Evolutionary conservation across 495 filamentous ascomycete species (phyloP), one percentile per base, ranked within the genome.

Genomic region (Penicillium antarcticum): DNA sequence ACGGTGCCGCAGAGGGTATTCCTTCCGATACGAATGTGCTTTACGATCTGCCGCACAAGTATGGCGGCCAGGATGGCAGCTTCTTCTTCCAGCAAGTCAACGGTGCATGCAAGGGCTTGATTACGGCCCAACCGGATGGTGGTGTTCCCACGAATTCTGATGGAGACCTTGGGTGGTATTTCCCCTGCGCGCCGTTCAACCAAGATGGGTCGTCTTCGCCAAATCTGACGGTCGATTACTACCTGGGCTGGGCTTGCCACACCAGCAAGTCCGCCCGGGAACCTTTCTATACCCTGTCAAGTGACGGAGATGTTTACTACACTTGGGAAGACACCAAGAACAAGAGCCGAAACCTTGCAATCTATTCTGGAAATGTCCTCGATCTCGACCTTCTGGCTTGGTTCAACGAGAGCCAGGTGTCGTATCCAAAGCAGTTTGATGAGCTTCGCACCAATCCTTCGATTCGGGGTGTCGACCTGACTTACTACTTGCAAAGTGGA

Each of bases 11-110:
- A 1, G 69, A 75, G 42, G 91, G 90, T n/a, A 91, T 99, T 50
- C 82, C 85, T 1, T 57, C 60, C 0, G 70, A 67, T 26, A 56
- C 69, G 19, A 96, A 97, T 61, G 83, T 99, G 17, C 72, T 99
- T 2, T 99, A 84, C 55, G 91, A 97, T 66, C 70, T 96, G 4
- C 84, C 85, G 0, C 74, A 81, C 48, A 87, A 87, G 62, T 83
- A 92, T 66, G 90, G 86, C 39, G 95, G 92, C 0, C 76, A 87
- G 61, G 95, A 99, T 67, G 91, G 88, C 40, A 97, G 91, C 62
- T 99, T 99, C 68, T 73, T 97, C 60, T 99, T 99, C 72, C 95
- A 99, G 66, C 94, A 97, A 59, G 95, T 99, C 65, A 99, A 99
- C 59, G 95, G 94, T 14, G 88, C 87, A 45, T 99, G 95, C 80